Evolutionary conservation across 2,329 filamentous ascomycete genomes (phyloP).

Genomic region (Pseudogymnoascus sp.): DNA sequence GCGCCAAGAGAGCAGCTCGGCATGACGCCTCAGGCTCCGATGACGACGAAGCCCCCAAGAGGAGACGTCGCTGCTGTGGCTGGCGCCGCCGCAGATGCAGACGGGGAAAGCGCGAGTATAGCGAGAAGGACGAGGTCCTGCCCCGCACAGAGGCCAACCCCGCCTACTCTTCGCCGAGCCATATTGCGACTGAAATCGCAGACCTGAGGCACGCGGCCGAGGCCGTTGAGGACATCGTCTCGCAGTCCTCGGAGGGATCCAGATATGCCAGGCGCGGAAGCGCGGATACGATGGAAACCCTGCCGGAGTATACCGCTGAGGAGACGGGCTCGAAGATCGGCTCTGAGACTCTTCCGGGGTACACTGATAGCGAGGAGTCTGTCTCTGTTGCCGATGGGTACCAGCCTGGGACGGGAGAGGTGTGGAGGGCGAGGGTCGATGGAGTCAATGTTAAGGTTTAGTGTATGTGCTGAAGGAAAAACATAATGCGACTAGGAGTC

Average conservation of each 20-base stretch:
- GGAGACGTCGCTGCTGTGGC: not conserved
- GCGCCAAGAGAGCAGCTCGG: not conserved
- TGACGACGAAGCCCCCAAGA: not conserved
- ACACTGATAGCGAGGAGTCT: not conserved
- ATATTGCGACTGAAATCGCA: not conserved
- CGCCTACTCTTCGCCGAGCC: not conserved
- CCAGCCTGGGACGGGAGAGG: slow-evolving; percentile 1
- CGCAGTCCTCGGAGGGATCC: not conserved
- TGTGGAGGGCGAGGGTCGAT: not conserved
- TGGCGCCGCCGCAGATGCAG: not conserved
- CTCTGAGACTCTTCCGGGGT: not conserved
- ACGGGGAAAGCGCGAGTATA: not conserved
- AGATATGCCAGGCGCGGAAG: slow-evolving; percentile 1
- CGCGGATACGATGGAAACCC: not conserved
- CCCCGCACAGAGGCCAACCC: not conserved
- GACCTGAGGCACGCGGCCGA: not conserved
- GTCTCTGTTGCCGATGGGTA: slow-evolving; percentile 1
- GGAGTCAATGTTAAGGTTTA: not conserved
- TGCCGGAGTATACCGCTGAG: not conserved
- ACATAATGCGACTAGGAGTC: not conserved
- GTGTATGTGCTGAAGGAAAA: not conserved
- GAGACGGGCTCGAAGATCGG: not conserved
- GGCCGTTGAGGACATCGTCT: not conserved
- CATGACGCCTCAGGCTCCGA: not conserved
- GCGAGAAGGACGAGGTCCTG: not conserved